Base-by-base conservation (phyloP, 208 protist species). In the Acanthamoeba castellanii region DNA sequence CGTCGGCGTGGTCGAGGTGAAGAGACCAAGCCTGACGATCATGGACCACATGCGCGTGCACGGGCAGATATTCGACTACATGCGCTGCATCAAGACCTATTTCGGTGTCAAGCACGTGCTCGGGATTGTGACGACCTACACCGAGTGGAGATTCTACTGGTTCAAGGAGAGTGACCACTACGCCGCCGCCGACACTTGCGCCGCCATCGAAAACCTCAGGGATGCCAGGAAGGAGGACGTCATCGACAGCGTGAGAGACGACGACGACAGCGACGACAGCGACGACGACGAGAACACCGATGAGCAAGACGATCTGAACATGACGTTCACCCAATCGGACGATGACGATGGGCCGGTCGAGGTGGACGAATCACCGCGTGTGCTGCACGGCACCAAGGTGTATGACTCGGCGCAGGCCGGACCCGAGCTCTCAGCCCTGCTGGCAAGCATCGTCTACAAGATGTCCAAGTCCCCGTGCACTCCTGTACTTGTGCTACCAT, bases 61-160 rank as follows among this genome's bases (percentile, higher is more conserved):
- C 30, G 50, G 82, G 13, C 82, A 90, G 82, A 57, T 90, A 37
- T 66, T 32, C 82, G 82, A 68, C 82, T 90, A 88, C 81, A 88
- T 88, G 81, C 22, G 18, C 27, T 34, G 7, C 47, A 4, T 88
- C 14, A 55, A 42, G 27, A 42, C 81, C 52, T 88, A 27, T 34
- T 61, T 42, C 52, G 45, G 81, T 42, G 30, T 88, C 14, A 32
- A 59, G 47, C 30, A 87, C 78, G 78, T 87, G 22, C 11, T 87
- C 78, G 78, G 78, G 18, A 87, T 87, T 11, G 27, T 88, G 27
- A 88, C 81, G 16, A 88, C 81, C 9, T 88, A 88, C 50, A 25
- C 22, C 25, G 0, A 88, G 45, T 88, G 81, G 81, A 55, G 81
- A 18, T 9, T 88, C 52, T 88, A 42, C 50, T 88, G 81, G 81